Evolutionary conservation across 202 grass and related monocot genomes (phyloP).

Genomic region (Eragrostis tef): DNA sequence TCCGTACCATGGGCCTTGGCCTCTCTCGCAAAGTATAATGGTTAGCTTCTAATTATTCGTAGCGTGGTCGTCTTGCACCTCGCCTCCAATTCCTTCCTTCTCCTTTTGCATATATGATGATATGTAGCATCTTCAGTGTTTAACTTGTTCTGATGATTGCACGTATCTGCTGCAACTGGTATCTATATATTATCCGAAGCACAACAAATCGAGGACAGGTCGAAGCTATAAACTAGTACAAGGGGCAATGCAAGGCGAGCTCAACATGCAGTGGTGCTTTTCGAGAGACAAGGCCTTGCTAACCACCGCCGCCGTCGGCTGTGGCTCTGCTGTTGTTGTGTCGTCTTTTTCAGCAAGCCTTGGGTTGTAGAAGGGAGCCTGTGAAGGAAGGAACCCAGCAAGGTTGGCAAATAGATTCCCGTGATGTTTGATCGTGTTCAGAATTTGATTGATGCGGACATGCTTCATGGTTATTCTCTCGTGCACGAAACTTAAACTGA

Average conservation of each 20-base stretch:
- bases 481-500: not conserved
- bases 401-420: conserved; percentile 28
- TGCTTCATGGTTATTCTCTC: not conserved
- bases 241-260: not conserved
- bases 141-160: conserved; percentile 2
- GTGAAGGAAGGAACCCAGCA: not conserved
- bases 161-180: not conserved
- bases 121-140: not conserved
- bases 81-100: not conserved
- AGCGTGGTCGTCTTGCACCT: not conserved
- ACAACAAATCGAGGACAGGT: not conserved
- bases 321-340: not conserved
- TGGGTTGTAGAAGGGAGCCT: not conserved
- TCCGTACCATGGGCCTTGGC: not conserved
- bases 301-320: conserved; percentile 39
- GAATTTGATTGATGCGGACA: not conserved
- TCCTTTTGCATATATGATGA: not conserved
- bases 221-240: conserved; percentile 16
- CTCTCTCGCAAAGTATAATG: not conserved
- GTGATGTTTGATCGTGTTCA: not conserved
- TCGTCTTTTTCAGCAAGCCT: conserved; percentile 13
- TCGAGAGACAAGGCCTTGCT: conserved; percentile 27
- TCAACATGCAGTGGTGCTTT: not conserved
- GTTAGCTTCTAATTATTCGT: not conserved
- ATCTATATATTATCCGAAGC: conserved; percentile 6